Percentiles rank a stretch among this genome's conserved stretches.
These are phyloP conservation scores for Isatis lusitanica DNA, from an alignment of 441 rosid genomes.

Conservation along the genomic window DNA sequence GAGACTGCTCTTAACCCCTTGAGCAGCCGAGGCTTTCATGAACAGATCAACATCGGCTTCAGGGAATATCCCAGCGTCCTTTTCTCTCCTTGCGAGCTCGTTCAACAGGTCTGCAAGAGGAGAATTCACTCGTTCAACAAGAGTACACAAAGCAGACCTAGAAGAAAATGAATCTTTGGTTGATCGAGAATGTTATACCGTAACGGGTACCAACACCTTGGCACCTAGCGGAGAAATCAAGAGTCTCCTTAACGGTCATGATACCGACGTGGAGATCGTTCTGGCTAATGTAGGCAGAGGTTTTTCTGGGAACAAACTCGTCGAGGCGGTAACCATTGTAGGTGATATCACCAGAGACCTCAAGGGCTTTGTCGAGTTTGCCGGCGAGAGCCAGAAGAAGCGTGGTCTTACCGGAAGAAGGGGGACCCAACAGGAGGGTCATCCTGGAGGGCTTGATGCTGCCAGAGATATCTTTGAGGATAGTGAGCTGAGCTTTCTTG, in stretches of 20 bases:
- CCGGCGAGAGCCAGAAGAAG: conserved; percentile 9
- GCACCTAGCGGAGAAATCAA: conserved; percentile 17
- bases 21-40: conserved; percentile 23
- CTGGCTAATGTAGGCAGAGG: conserved; percentile 11
- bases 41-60: conserved; percentile 17
- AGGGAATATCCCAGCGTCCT: conserved; percentile 21
- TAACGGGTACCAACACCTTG: conserved; percentile 21
- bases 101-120: conserved; percentile 9
- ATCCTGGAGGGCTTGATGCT: conserved; percentile 66
- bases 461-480: conserved; percentile 59
- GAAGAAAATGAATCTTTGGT: background rate
- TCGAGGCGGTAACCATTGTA: conserved; percentile 4
- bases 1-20: conserved; percentile 16
- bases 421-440: conserved; percentile 36
- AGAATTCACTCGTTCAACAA: background rate
- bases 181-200: background rate
- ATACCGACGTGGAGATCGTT: conserved; percentile 14
- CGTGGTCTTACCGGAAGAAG: conserved; percentile 18
- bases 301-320: conserved; percentile 7
- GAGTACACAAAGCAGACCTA: background rate
- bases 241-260: conserved; percentile 19
- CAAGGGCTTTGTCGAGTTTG: background rate
- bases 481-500: conserved; percentile 58
- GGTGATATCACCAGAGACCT: conserved; percentile 3
- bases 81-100: conserved; percentile 18